Percentiles rank a stretch among this genome's conserved stretches.
Evolutionary conservation across 2,329 filamentous ascomycete genomes (phyloP).

Genomic region (Elsinoe perseae): DNA sequence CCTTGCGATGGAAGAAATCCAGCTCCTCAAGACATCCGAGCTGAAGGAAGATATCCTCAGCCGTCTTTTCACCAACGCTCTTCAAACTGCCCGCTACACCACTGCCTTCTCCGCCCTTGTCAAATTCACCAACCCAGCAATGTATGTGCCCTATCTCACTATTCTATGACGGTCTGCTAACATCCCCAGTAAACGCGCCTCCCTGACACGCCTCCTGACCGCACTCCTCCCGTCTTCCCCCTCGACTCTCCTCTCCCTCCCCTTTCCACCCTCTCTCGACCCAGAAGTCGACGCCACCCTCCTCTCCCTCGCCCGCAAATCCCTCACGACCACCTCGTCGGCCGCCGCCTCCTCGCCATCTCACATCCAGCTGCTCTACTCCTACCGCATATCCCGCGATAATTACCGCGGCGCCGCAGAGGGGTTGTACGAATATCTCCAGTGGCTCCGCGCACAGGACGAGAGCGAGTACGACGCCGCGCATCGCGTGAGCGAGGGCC

Average conservation of each 20-base stretch:
- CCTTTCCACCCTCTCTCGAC: slow-evolving; percentile 64
- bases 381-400: slow-evolving; percentile 74
- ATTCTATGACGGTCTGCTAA: slow-evolving; percentile 19
- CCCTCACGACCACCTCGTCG: slow-evolving; percentile 44
- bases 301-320: slow-evolving; percentile 60
- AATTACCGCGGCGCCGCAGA: slow-evolving; percentile 75
- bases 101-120: slow-evolving; percentile 73
- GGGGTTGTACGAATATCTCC: slow-evolving; percentile 49
- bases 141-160: slow-evolving; percentile 37
- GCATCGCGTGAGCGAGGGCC: slow-evolving; percentile 20
- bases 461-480: slow-evolving; percentile 8
- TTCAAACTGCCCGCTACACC: slow-evolving; percentile 72
- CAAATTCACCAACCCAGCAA: slow-evolving; percentile 60
- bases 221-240: slow-evolving; percentile 28
- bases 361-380: slow-evolving; percentile 84
- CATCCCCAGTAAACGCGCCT: slow-evolving; percentile 47
- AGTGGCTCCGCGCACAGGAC: slow-evolving; percentile 35
- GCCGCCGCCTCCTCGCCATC: slow-evolving; percentile 42
- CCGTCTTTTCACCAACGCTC: slow-evolving; percentile 73
- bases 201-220: slow-evolving; percentile 58
- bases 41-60: slow-evolving; percentile 65
- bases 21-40: slow-evolving; percentile 25
- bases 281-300: slow-evolving; percentile 74
- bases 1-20: slow-evolving; percentile 29
- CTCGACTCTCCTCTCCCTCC: slow-evolving; percentile 56